Conservation (phyloP, 2,329 filamentous ascomycete genomes). For the Fusarium robinianum region DNA sequence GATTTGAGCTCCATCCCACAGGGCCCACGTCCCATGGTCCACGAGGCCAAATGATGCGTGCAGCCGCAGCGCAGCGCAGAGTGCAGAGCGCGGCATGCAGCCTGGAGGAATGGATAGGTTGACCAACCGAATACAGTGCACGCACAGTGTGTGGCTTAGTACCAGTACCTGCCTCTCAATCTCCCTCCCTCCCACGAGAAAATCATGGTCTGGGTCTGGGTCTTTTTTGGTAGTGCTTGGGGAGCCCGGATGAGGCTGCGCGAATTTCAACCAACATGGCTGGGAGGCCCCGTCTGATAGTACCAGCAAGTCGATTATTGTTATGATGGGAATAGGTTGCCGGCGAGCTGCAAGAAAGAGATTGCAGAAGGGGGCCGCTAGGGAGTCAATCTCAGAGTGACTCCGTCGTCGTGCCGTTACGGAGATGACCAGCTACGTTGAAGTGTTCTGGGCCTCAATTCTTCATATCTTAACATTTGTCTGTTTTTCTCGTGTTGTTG, state of each 20-base stretch:
- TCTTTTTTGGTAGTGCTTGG: too few relatives aligned
- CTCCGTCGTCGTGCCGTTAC: slow-evolving; percentile 15
- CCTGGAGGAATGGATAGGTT: too few relatives aligned
- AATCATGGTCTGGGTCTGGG: too few relatives aligned
- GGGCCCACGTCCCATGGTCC: slow-evolving; percentile 17
- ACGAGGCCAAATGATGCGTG: slow-evolving; percentile 17
- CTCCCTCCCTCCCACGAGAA: too few relatives aligned
- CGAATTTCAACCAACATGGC: slow-evolving; percentile 22
- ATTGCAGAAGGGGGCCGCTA: slow-evolving; percentile 16
- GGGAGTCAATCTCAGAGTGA: slow-evolving; percentile 13
- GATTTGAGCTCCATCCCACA: slow-evolving; percentile 23
- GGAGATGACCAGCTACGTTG: neutral
- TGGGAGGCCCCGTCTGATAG: slow-evolving; percentile 10
- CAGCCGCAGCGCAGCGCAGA: slow-evolving; percentile 7
- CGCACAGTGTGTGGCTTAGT: slow-evolving; percentile 15
- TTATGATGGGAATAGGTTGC: slow-evolving; percentile 6
- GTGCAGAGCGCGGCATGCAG: slow-evolving; percentile 7
- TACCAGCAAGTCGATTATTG: slow-evolving; percentile 8
- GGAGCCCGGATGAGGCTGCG: slow-evolving; percentile 21
- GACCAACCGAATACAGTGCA: slow-evolving; percentile 23
- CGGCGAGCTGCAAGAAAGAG: slow-evolving; percentile 20
- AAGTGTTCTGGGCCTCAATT: neutral
- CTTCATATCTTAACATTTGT: slow-evolving; percentile 1
- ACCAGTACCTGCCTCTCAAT: too few relatives aligned
- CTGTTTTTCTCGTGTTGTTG: slow-evolving; percentile 2